Conservation (phyloP, 805 yeast species). For the Candida succiphila region DNA sequence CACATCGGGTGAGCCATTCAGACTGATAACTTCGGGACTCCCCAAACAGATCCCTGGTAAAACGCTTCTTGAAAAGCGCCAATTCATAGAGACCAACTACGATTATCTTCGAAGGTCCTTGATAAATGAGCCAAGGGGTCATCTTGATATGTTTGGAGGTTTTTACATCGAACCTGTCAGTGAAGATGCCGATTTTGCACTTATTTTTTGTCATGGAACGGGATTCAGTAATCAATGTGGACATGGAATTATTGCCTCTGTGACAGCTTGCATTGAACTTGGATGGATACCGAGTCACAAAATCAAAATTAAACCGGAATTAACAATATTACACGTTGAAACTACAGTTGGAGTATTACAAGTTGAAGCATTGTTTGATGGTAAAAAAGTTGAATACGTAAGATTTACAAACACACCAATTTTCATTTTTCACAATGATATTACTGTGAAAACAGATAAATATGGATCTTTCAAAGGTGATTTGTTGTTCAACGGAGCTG, state of each 20-base stretch:
- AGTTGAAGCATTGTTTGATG: slow-evolving; percentile 15
- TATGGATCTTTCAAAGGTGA: slow-evolving; percentile 14
- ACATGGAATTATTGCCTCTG: slow-evolving; percentile 18
- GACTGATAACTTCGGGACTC: slow-evolving; percentile 10
- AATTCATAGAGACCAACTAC: slow-evolving; percentile 8
- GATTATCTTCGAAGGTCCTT: slow-evolving; percentile 15
- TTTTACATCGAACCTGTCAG: slow-evolving; percentile 10
- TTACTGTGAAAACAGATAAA: slow-evolving; percentile 6
- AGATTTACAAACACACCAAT: slow-evolving; percentile 15
- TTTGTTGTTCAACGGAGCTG: slow-evolving; percentile 18
- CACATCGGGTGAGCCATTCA: slow-evolving; percentile 18
- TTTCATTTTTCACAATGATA: slow-evolving; percentile 8
- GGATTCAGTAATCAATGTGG: slow-evolving; percentile 22
- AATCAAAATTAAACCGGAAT: slow-evolving; percentile 12
- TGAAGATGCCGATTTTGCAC: slow-evolving; percentile 16
- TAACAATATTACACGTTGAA: slow-evolving; percentile 11
- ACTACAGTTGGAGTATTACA: slow-evolving; percentile 17
- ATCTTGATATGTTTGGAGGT: slow-evolving; percentile 20
- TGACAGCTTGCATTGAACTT: slow-evolving; percentile 10
- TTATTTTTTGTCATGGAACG: slow-evolving; percentile 15
- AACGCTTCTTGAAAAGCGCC: slow-evolving; percentile 13
- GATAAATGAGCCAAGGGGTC: slow-evolving; percentile 20
- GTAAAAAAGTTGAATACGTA: slow-evolving; percentile 13
- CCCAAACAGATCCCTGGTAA: slow-evolving; percentile 13
- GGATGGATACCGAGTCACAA: slow-evolving; percentile 10